phyloP scores from a whole-genome alignment of 169 alveolate genomes.

The Cryptosporidium sp. region DNA sequence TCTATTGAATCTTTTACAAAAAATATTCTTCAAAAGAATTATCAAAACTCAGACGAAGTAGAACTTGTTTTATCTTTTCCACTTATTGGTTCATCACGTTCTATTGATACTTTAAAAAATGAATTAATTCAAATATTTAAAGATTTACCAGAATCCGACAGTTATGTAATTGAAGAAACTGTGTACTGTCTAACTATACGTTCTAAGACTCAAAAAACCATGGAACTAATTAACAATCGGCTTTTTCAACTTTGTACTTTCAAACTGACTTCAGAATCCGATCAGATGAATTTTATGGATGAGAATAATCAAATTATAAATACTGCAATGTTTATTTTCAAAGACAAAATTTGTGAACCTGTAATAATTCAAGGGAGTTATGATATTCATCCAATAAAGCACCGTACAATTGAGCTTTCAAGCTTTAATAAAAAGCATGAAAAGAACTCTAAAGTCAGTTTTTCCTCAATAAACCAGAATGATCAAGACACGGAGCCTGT shows the following conservation, averaged over 20 bases:
- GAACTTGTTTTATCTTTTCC: slow-evolving; percentile 35
- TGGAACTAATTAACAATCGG: slow-evolving; percentile 31
- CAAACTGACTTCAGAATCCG: not conserved
- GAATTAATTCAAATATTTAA: not conserved
- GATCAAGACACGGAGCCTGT: slow-evolving; percentile 66
- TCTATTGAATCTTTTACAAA: slow-evolving; percentile 17
- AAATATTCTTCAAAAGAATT: not conserved
- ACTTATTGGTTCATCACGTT: slow-evolving; percentile 18
- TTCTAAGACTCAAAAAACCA: not conserved
- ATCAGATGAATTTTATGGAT: not conserved
- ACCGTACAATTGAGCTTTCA: slow-evolving; percentile 1
- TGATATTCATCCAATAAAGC: slow-evolving; percentile 34
- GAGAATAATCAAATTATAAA: slow-evolving; percentile 21
- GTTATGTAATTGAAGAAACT: slow-evolving; percentile 10
- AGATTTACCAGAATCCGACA: not conserved
- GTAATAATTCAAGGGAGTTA: slow-evolving; percentile 41
- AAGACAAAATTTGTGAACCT: slow-evolving; percentile 61
- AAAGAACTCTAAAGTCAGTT: slow-evolving; percentile 8
- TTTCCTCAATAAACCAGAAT: not conserved
- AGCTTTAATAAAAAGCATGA: not conserved
- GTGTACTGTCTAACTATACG: not conserved
- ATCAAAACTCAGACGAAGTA: not conserved
- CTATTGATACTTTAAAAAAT: not conserved
- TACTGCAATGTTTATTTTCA: slow-evolving; percentile 64
- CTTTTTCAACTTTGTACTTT: slow-evolving; percentile 60